These are phyloP conservation scores for Talaromyces sp. DNA, from an alignment of 2,329 filamentous ascomycete species.

Conservation along the genomic window DNA sequence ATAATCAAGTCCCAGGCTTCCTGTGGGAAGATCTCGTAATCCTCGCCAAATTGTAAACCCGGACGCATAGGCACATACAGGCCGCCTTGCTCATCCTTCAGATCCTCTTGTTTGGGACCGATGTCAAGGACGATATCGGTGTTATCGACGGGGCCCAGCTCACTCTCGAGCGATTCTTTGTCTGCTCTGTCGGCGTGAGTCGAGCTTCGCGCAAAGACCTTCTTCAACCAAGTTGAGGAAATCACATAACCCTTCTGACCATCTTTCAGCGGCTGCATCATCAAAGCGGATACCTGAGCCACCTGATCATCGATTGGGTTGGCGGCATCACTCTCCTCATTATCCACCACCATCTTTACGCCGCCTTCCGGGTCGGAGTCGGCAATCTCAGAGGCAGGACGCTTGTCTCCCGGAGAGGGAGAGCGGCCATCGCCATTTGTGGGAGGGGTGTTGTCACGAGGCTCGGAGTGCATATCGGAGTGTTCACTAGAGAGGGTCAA, in stretches of 20 bases:
- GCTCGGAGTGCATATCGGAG: slow-evolving; percentile 48
- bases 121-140: slow-evolving; percentile 72
- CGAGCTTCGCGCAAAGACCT: slow-evolving; percentile 68
- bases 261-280: slow-evolving; percentile 61
- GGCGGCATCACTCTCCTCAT: slow-evolving; percentile 5
- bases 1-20: slow-evolving; percentile 81
- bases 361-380: slow-evolving; percentile 30
- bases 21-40: slow-evolving; percentile 76
- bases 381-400: slow-evolving; percentile 35
- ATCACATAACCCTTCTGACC: slow-evolving; percentile 77
- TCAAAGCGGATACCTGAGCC: slow-evolving; percentile 66
- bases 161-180: slow-evolving; percentile 63
- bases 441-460: slow-evolving; percentile 26
- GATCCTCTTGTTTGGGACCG: slow-evolving; percentile 39
- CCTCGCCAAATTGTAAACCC: slow-evolving; percentile 64
- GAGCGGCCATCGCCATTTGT: slow-evolving; percentile 30
- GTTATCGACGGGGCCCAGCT: slow-evolving; percentile 84
- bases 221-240: slow-evolving; percentile 76
- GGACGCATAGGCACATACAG: slow-evolving; percentile 73
- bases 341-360: slow-evolving; percentile 15
- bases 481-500: slow-evolving; percentile 52
- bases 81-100: slow-evolving; percentile 51
- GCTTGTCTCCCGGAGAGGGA: slow-evolving; percentile 41
- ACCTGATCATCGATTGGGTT: slow-evolving; percentile 69
- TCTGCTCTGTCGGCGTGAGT: slow-evolving; percentile 58